These are phyloP conservation scores for Paragyromitra xinjiangensis DNA, from an alignment of 495 filamentous ascomycete species.

Conservation along the genomic window DNA sequence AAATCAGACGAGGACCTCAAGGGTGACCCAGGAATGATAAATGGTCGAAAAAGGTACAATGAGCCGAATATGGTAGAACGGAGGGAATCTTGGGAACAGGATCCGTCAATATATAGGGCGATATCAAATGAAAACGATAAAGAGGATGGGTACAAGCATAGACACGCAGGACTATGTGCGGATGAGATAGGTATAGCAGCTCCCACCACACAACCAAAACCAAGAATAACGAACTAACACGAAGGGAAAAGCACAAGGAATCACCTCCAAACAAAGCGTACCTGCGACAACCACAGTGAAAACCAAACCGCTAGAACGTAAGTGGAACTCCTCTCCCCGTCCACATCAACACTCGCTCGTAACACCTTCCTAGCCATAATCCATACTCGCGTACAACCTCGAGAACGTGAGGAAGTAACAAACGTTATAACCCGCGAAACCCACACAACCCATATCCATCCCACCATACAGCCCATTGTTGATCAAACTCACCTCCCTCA, in stretches of 20 bases:
- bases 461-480: conserved; percentile 45
- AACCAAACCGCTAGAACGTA: conserved; percentile 35
- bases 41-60: neutral
- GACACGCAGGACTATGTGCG: neutral
- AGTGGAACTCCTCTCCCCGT: neutral
- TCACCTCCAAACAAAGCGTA: neutral
- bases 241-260: conserved; percentile 9
- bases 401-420: conserved; percentile 37
- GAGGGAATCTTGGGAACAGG: too few species aligned
- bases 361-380: conserved; percentile 25
- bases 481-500: conserved; percentile 24
- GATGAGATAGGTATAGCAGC: conserved; percentile 14
- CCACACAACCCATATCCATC: conserved; percentile 36
- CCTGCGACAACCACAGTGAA: conserved; percentile 7
- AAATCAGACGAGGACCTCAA: neutral
- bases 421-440: conserved; percentile 39
- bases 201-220: neutral
- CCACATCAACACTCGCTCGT: neutral
- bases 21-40: neutral
- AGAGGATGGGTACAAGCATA: conserved; percentile 8
- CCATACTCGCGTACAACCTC: conserved; percentile 34
- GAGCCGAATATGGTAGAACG: neutral
- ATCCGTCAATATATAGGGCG: neutral
- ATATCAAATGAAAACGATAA: neutral
- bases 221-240: neutral